These are phyloP conservation scores for Chrysopogon serrulatus DNA, from an alignment of 176 grass and related monocot genomes.

Conservation along the genomic window DNA sequence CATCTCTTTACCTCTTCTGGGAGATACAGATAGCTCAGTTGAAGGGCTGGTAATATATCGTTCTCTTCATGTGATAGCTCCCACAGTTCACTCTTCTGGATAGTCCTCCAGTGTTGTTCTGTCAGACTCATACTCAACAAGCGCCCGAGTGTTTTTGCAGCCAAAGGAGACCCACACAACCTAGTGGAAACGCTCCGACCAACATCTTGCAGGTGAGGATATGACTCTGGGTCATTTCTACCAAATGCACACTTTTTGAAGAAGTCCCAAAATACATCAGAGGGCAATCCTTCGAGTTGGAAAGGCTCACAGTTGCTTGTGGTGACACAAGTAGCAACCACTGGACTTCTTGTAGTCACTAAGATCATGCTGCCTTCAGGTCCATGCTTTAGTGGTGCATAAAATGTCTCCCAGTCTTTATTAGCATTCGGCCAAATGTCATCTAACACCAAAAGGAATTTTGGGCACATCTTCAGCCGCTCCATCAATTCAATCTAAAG, in stretches of 20 bases:
- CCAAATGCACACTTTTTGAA: conserved; percentile 20
- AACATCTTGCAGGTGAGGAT: conserved; percentile 1
- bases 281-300: background rate
- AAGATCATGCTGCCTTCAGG: conserved; percentile 26
- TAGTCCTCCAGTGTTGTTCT: background rate
- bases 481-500: background rate
- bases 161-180: conserved; percentile 22
- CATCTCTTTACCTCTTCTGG: conserved; percentile 31
- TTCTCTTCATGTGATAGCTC: background rate
- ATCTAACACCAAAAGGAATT: background rate
- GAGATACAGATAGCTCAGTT: conserved; percentile 40
- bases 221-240: background rate
- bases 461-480: background rate
- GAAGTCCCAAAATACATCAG: background rate
- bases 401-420: background rate
- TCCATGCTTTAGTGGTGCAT: background rate
- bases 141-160: conserved; percentile 31
- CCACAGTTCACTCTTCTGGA: conserved; percentile 29
- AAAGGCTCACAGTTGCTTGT: background rate
- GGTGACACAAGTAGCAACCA: background rate
- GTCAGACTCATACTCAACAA: conserved; percentile 2
- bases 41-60: conserved; percentile 34
- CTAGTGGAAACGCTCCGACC: background rate
- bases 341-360: background rate
- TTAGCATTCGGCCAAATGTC: background rate